These are phyloP conservation scores for Phytophthora citricola DNA, from an alignment of 352 stramenopile genomes.

Conservation along the genomic window DNA sequence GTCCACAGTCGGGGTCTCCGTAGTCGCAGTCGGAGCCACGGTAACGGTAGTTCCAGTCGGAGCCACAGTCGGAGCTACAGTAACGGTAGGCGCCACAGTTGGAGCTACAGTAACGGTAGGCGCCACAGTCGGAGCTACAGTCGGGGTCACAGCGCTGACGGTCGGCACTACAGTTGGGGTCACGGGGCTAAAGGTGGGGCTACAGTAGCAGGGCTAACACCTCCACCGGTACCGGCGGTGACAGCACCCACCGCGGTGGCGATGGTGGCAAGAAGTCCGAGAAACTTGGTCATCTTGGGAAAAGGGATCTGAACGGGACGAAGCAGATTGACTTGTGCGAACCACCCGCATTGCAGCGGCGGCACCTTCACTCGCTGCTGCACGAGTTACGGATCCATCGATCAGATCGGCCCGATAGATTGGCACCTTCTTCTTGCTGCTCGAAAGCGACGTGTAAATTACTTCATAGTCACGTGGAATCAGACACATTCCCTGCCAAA, in stretches of 20 bases:
- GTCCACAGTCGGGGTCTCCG: constrained; percentile 6
- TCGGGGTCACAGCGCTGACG: not conserved
- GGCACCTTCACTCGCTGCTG: constrained; percentile 16
- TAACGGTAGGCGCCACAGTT: not conserved
- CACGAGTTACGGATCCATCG: constrained; percentile 23
- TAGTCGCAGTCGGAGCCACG: not conserved
- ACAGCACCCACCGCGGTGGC: constrained; percentile 17
- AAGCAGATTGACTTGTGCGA: constrained; percentile 36
- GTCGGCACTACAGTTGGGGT: not conserved
- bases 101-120: not conserved
- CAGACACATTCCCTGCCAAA: constrained; percentile 12
- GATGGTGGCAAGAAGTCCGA: constrained; percentile 27
- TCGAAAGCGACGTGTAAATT: constrained; percentile 31
- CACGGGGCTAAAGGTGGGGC: constrained; percentile 1
- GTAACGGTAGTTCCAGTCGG: not conserved
- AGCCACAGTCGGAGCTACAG: not conserved
- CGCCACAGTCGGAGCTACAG: not conserved
- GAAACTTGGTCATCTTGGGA: constrained; percentile 35
- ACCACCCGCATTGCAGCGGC: not conserved
- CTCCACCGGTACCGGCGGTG: constrained; percentile 21
- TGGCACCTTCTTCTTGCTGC: constrained; percentile 17
- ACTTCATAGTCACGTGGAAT: constrained; percentile 35
- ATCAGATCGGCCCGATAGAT: constrained; percentile 14
- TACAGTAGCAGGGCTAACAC: constrained; percentile 1
- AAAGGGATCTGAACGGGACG: constrained; percentile 29